Conservation (phyloP, 2,329 filamentous ascomycete genomes). For the Lojkania enalia region DNA sequence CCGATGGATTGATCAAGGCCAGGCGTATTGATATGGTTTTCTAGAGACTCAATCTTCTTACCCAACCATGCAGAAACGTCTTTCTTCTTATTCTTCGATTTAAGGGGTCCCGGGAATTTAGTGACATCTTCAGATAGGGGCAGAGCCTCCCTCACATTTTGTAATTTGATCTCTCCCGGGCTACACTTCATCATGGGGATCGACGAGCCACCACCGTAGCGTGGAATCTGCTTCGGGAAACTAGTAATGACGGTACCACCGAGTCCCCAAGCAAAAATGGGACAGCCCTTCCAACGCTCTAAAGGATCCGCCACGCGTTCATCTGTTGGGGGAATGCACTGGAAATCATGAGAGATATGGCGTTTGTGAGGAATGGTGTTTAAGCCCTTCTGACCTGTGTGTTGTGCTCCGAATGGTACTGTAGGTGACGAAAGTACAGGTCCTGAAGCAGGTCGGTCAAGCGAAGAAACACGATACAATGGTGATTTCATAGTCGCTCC, state of each 20-base stretch:
- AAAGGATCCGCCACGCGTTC: conserved; percentile 70
- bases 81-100: conserved; percentile 93
- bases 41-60: conserved; percentile 72
- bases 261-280: conserved; percentile 85
- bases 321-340: conserved; percentile 60
- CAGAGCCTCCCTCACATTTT: conserved; percentile 72
- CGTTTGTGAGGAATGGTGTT: conserved; percentile 40
- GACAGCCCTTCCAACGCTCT: conserved; percentile 86
- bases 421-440: conserved; percentile 51
- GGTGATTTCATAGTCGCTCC: conserved; percentile 57
- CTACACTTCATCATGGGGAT: conserved; percentile 79
- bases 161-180: conserved; percentile 80
- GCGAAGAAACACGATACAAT: conserved; percentile 45
- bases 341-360: conserved; percentile 54
- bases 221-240: conserved; percentile 86
- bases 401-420: conserved; percentile 33
- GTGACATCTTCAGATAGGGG: conserved; percentile 71
- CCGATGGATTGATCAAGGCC: conserved; percentile 54
- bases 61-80: conserved; percentile 82
- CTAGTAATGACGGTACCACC: conserved; percentile 80
- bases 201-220: conserved; percentile 75
- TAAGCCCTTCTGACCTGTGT: conserved; percentile 11
- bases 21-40: conserved; percentile 54
- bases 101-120: conserved; percentile 88
- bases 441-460: conserved; percentile 59